Evolutionary conservation across 164 flowering plant genomes (phyloP).

Genomic region (Aristolochia contorta): DNA sequence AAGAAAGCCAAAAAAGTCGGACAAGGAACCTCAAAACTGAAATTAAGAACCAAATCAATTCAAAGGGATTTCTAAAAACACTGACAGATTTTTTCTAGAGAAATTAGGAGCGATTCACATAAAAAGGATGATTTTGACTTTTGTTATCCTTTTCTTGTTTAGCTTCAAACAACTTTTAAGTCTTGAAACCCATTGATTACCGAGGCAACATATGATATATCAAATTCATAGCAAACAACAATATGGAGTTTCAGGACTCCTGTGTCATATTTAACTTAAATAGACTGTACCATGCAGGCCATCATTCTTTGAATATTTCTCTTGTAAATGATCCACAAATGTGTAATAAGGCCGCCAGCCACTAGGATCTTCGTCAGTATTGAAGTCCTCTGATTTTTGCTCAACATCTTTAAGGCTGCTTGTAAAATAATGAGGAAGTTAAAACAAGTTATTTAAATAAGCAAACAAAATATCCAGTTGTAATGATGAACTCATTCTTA

Average conservation of each 20-base stretch:
- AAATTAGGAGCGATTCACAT: no score
- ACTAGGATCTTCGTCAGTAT: conserved; percentile 95
- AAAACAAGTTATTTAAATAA: background rate
- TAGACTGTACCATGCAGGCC: conserved; percentile 46
- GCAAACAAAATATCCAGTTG: background rate
- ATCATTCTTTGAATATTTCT: conserved; percentile 79
- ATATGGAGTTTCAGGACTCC: background rate
- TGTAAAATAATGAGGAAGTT: conserved; percentile 7
- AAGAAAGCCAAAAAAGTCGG: no score
- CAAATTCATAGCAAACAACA: background rate
- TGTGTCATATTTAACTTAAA: background rate
- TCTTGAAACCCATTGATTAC: no score
- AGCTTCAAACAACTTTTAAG: no score
- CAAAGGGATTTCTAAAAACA: no score
- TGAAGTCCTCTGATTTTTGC: conserved; percentile 52
- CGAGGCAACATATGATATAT: no score
- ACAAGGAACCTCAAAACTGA: no score
- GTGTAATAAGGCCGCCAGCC: conserved; percentile 89
- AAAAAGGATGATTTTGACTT: no score
- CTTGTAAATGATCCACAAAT: conserved; percentile 60
- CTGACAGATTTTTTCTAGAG: no score
- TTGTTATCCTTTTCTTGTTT: no score
- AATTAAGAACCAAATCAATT: no score
- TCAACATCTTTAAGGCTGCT: conserved; percentile 71
- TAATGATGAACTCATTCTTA: conserved; percentile 24